Conservation (phyloP, 345 rosid genomes). For the Chamaenerion angustifolium region DNA sequence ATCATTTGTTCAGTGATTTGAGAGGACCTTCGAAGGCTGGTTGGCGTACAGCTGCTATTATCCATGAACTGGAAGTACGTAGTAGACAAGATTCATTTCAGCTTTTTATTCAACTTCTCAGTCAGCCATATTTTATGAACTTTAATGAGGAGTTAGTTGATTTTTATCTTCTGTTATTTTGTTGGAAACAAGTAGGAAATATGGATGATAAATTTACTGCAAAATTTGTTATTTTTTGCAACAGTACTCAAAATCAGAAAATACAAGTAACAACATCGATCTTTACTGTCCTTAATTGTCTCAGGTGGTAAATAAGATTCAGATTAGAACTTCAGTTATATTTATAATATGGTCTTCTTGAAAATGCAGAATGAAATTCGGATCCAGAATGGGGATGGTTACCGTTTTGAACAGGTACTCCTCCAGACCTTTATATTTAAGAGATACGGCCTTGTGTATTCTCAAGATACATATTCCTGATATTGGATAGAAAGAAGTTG, state of each 20-base stretch:
- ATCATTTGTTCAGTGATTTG: constrained; percentile 92
- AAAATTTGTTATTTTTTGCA: no score
- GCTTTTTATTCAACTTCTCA: no score
- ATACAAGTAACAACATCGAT: no score
- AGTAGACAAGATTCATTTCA: neutral
- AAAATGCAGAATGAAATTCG: constrained; percentile 65
- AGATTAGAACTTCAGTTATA: neutral
- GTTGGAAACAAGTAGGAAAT: no score
- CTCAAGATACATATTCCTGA: neutral
- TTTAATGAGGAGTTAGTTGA: no score
- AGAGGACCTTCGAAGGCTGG: constrained; percentile 96
- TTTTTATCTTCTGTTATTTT: no score
- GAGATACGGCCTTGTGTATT: neutral
- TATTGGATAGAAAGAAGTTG: neutral
- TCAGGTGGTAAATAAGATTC: no score
- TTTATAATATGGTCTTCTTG: constrained; percentile 2
- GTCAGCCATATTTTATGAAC: no score
- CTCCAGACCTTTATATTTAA: neutral
- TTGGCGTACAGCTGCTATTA: constrained; percentile 97
- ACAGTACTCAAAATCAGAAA: no score
- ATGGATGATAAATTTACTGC: no score
- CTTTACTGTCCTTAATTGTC: no score
- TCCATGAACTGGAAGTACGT: constrained; percentile 85
- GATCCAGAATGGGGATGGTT: constrained; percentile 56
- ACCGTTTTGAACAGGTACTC: constrained; percentile 85